phyloP scores from a whole-genome alignment of 2,329 filamentous ascomycete genomes.

The Parastagonospora nodorum region DNA sequence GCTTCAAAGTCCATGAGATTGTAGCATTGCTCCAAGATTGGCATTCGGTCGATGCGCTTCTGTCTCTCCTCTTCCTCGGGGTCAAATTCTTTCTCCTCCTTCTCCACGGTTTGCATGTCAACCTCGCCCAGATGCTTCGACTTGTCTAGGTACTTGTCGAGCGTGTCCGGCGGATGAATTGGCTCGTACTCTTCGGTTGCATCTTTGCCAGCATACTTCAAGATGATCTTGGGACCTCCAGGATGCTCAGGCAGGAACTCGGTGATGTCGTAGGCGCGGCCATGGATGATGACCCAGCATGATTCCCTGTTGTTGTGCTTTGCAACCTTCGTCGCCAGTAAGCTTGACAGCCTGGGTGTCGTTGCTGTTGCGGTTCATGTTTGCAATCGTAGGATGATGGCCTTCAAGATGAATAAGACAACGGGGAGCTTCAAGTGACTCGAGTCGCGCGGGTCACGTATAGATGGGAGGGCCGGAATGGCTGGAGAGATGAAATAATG shows the following conservation, averaged over 20 bases:
- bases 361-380: conserved; percentile 52
- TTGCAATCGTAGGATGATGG: conserved; percentile 19
- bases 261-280: conserved; percentile 70
- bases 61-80: conserved; percentile 76
- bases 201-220: conserved; percentile 70
- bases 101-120: conserved; percentile 43
- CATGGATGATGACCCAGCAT: conserved; percentile 73
- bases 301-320: conserved; percentile 82
- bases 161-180: conserved; percentile 58
- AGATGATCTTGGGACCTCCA: conserved; percentile 81
- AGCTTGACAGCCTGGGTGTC: conserved; percentile 51
- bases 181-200: conserved; percentile 56
- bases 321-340: conserved; percentile 56
- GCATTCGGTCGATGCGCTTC: conserved; percentile 61
- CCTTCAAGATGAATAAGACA: neutral
- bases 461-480: neutral
- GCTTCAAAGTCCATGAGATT: conserved; percentile 81
- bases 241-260: conserved; percentile 69
- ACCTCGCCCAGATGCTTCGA: conserved; percentile 49
- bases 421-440: too few relatives aligned
- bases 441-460: neutral
- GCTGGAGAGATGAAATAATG: conserved; percentile 2
- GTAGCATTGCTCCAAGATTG: conserved; percentile 53
- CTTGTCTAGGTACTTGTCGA: conserved; percentile 50
- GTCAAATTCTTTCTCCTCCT: conserved; percentile 41